Percentiles rank a stretch among this genome's conserved stretches.
These are phyloP conservation scores for Mycena sanguinolenta DNA, from an alignment of 768 basidiomycete genomes.

Conservation along the genomic window DNA sequence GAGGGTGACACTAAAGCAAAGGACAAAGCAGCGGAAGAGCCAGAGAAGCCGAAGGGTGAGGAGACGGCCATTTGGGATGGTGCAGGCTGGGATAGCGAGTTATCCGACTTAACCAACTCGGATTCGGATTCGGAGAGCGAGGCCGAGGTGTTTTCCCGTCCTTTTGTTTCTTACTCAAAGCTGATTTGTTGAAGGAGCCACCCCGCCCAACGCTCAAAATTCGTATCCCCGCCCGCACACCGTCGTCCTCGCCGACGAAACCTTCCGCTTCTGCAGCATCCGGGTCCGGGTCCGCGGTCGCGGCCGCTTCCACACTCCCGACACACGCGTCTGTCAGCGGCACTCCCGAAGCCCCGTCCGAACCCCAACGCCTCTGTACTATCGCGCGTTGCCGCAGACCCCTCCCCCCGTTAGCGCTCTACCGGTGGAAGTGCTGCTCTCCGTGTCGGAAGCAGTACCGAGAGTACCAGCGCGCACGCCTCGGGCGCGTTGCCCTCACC, in stretches of 20 bases:
- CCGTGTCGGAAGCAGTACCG: conserved; percentile 35
- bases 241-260: conserved; percentile 12
- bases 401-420: conserved; percentile 22
- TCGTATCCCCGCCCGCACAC: conserved; percentile 35
- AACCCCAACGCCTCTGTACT: conserved; percentile 31
- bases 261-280: not conserved
- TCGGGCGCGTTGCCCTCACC: conserved; percentile 11
- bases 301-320: conserved; percentile 14
- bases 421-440: conserved; percentile 38
- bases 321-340: conserved; percentile 19
- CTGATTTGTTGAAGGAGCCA: conserved; percentile 12
- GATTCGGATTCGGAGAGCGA: conserved; percentile 20
- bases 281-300: not conserved
- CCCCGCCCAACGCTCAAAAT: conserved; percentile 34
- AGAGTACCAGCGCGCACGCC: conserved; percentile 36
- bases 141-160: conserved; percentile 1
- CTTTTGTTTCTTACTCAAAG: not conserved
- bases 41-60: not conserved
- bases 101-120: conserved; percentile 28
- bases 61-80: conserved; percentile 16
- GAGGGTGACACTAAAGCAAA: not conserved
- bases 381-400: conserved; percentile 36
- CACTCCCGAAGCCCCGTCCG: conserved; percentile 19
- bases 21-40: not conserved
- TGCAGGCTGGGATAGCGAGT: conserved; percentile 35